phyloP scores from a whole-genome alignment of 495 filamentous ascomycete species.

The Aspergillus avenaceus region DNA sequence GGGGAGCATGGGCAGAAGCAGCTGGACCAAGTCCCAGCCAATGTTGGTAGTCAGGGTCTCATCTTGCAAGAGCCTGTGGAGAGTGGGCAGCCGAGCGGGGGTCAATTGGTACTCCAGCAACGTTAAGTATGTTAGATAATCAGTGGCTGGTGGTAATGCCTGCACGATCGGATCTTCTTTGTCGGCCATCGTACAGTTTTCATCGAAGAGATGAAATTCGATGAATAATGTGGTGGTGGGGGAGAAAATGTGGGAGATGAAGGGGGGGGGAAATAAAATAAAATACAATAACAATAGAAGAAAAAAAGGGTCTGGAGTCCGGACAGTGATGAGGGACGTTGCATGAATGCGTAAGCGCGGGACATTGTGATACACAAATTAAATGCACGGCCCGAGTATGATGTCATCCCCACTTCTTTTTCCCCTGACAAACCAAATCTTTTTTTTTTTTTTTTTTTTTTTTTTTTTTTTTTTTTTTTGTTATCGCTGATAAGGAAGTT shows the following conservation, averaged over 20 bases:
- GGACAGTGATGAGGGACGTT: not conserved
- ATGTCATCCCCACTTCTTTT: not conserved
- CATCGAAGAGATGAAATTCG: constrained; percentile 10
- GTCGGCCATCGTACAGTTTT: constrained; percentile 25
- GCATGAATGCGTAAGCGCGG: not conserved
- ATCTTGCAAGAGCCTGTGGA: constrained; percentile 81
- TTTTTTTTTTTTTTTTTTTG: too few species aligned
- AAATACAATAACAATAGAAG: too few species aligned
- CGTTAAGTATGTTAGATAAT: constrained; percentile 85
- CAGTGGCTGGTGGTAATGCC: constrained; percentile 64
- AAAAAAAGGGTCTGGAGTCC: too few species aligned
- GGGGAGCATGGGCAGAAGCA: constrained; percentile 73
- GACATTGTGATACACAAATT: not conserved
- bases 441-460: too few species aligned
- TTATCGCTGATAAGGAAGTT: too few species aligned
- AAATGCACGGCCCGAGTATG: not conserved
- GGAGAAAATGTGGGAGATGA: not conserved
- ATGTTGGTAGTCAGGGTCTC: constrained; percentile 80
- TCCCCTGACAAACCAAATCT: too few species aligned
- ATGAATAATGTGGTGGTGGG: constrained; percentile 4
- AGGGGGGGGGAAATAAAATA: not conserved
- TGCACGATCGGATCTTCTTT: constrained; percentile 41
- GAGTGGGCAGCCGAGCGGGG: constrained; percentile 65
- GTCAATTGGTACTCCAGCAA: constrained; percentile 82
- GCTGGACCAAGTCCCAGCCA: constrained; percentile 91